A percentile compares a stretch with the other conserved stretches of the same genome.
These are phyloP conservation scores for Rheum nobile DNA, from an alignment of 148 eudicot species.

Conservation along the genomic window DNA sequence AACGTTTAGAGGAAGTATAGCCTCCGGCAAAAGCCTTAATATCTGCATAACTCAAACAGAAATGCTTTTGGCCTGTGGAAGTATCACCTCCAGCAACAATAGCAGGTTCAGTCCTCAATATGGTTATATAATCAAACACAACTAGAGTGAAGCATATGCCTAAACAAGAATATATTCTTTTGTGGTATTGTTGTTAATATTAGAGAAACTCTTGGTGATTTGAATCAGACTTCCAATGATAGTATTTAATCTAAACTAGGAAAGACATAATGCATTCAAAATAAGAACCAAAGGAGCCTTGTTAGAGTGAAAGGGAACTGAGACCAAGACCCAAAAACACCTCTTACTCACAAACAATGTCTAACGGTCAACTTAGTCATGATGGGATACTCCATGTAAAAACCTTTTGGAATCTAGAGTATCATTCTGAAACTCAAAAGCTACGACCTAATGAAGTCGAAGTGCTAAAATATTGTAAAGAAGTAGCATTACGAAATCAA, in stretches of 20 bases:
- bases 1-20: neutral
- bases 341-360: neutral
- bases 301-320: no score
- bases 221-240: no score
- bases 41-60: neutral
- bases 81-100: neutral
- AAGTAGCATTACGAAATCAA: neutral
- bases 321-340: neutral
- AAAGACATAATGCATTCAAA: neutral
- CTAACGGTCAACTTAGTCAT: neutral
- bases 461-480: neutral
- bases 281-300: neutral
- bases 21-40: neutral
- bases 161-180: neutral
- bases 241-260: neutral
- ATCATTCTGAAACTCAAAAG: neutral
- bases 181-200: no score
- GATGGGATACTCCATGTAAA: neutral
- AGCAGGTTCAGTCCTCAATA: neutral
- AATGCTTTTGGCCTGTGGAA: neutral
- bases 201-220: no score
- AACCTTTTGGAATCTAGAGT: neutral
- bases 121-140: neutral
- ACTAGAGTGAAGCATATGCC: neutral
- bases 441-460: neutral